Evolutionary conservation across 331 rosid species (phyloP).

Genomic region (Quercus phellos): DNA sequence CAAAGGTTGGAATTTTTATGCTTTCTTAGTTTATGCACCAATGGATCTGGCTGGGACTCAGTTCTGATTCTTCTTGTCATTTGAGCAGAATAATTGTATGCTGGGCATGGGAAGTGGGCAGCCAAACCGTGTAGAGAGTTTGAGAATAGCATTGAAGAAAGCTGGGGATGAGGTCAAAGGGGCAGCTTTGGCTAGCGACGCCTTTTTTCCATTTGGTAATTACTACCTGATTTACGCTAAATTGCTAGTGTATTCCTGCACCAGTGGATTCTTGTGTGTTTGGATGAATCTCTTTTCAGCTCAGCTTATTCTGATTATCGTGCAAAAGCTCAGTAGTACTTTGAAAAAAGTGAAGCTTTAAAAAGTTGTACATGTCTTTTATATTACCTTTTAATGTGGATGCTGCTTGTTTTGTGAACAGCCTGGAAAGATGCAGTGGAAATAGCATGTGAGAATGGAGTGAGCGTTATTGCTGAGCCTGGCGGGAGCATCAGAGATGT

Average conservation of each 20-base stretch:
- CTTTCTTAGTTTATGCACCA: not conserved
- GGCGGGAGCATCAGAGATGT: slow-evolving; percentile 86
- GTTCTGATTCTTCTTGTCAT: slow-evolving; percentile 4
- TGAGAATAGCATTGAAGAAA: slow-evolving; percentile 75
- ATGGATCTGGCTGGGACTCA: not conserved
- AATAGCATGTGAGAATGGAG: slow-evolving; percentile 79
- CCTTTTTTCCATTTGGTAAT: slow-evolving; percentile 96
- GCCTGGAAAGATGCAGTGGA: slow-evolving; percentile 97
- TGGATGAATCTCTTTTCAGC: too few relatives aligned
- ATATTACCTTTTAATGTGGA: not conserved
- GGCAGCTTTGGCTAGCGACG: slow-evolving; percentile 93
- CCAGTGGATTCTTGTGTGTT: too few relatives aligned
- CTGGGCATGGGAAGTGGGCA: slow-evolving; percentile 98
- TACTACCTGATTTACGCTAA: not conserved
- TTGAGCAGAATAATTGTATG: slow-evolving; percentile 75
- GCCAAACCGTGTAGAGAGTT: slow-evolving; percentile 86
- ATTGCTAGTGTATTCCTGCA: not conserved
- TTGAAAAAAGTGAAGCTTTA: too few relatives aligned
- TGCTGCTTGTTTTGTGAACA: slow-evolving; percentile 28
- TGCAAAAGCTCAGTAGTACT: too few relatives aligned
- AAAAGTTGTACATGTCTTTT: not conserved
- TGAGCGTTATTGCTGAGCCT: slow-evolving; percentile 71
- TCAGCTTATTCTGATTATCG: too few relatives aligned
- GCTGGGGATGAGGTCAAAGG: slow-evolving; percentile 87
- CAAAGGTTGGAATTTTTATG: slow-evolving; percentile 46